Conservation (phyloP, 495 filamentous ascomycete genomes). For the Aspergillus funiculosus region DNA sequence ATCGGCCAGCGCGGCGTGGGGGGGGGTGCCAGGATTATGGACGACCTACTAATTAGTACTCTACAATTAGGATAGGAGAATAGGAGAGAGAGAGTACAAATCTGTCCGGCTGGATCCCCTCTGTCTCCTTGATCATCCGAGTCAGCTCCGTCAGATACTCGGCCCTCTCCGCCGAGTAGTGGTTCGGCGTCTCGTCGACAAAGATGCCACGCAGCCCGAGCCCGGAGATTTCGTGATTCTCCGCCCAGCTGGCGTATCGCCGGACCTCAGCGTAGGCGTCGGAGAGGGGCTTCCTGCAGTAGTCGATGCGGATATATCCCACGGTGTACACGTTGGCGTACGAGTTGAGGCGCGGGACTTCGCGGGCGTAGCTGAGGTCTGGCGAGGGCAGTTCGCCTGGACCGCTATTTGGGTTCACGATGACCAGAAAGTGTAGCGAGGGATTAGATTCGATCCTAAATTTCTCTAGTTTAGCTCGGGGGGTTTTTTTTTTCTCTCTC, state of each 20-base stretch:
- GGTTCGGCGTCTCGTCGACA: slow-evolving; percentile 20
- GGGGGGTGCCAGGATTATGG: slow-evolving; percentile 19
- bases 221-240: not conserved
- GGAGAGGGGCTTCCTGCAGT: slow-evolving; percentile 15
- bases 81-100: slow-evolving; percentile 7
- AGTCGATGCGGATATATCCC: slow-evolving; percentile 19
- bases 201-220: slow-evolving; percentile 17
- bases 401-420: slow-evolving; percentile 21
- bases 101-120: slow-evolving; percentile 3
- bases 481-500: slow-evolving; percentile 1
- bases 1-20: slow-evolving; percentile 3
- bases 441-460: slow-evolving; percentile 13
- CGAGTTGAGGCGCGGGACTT: slow-evolving; percentile 12
- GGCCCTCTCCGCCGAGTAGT: not conserved
- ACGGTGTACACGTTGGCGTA: slow-evolving; percentile 16
- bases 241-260: slow-evolving; percentile 17
- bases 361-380: slow-evolving; percentile 14
- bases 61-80: not conserved
- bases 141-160: slow-evolving; percentile 7
- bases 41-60: slow-evolving; percentile 5
- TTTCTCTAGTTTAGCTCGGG: not conserved
- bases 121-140: not conserved
- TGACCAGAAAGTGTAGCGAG: slow-evolving; percentile 14
- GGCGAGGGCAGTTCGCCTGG: slow-evolving; percentile 10
- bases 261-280: slow-evolving; percentile 11